These are phyloP conservation scores for Phytophthora cryptogea DNA, from an alignment of 352 stramenopile species.

Conservation along the genomic window DNA sequence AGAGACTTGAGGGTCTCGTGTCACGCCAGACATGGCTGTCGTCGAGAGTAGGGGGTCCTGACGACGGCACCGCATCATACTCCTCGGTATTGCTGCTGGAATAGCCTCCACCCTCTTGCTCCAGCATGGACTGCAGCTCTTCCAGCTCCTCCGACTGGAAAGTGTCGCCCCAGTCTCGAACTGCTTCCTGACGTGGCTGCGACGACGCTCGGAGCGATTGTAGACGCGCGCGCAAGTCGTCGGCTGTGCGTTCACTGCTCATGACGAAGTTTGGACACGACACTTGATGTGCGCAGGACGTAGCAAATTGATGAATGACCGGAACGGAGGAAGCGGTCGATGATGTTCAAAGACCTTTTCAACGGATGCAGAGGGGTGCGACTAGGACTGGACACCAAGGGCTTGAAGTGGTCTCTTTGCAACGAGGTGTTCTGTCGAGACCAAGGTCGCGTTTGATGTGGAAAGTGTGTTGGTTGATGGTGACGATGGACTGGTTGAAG, in stretches of 20 bases:
- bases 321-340: neutral
- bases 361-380: constrained; percentile 6
- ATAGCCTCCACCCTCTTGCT: constrained; percentile 10
- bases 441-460: neutral
- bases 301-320: constrained; percentile 6
- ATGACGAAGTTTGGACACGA: neutral
- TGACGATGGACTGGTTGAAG: constrained; percentile 1
- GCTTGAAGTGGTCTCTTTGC: neutral
- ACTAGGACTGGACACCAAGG: neutral
- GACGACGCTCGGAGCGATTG: constrained; percentile 14
- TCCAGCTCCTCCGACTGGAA: constrained; percentile 23
- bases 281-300: constrained; percentile 4
- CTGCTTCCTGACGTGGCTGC: constrained; percentile 2
- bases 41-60: neutral
- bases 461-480: neutral
- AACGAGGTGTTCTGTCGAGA: neutral
- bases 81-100: constrained; percentile 9
- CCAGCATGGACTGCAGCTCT: constrained; percentile 28
- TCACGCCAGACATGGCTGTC: constrained; percentile 16
- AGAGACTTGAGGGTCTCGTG: constrained; percentile 20
- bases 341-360: neutral
- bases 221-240: constrained; percentile 20
- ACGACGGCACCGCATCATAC: neutral
- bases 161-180: constrained; percentile 19
- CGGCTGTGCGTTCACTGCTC: constrained; percentile 2